These are phyloP conservation scores for Dictyostelium brefeldianum DNA, from an alignment of 78 protist genomes.

Conservation along the genomic window DNA sequence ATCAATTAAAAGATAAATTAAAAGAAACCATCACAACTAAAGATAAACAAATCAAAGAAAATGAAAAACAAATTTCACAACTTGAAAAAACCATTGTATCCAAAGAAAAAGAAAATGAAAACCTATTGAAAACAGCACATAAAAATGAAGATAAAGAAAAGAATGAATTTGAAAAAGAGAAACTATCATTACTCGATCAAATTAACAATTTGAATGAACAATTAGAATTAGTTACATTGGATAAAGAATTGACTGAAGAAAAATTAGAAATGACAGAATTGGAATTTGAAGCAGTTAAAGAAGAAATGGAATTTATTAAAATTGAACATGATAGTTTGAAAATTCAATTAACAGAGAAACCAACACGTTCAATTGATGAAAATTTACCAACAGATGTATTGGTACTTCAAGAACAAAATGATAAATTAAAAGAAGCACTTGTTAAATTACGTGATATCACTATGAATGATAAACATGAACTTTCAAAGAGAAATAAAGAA, in stretches of 20 bases:
- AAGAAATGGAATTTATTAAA: conserved; percentile 48
- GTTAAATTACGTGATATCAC: conserved; percentile 78
- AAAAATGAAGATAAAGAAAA: conserved; percentile 56
- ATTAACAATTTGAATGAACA: conserved; percentile 26
- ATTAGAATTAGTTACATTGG: conserved; percentile 62
- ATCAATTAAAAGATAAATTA: conserved; percentile 1
- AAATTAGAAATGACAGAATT: conserved; percentile 49
- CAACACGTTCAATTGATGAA: neutral
- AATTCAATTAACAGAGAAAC: conserved; percentile 20
- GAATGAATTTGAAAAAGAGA: conserved; percentile 64
- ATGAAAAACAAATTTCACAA: conserved; percentile 66
- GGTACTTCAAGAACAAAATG: conserved; percentile 74
- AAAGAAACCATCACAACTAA: conserved; percentile 12
- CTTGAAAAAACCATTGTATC: conserved; percentile 42
- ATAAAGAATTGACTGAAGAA: conserved; percentile 76
- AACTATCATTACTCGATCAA: conserved; percentile 40
- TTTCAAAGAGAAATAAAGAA: conserved; percentile 67
- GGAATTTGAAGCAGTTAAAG: conserved; percentile 46
- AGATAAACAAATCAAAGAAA: conserved; percentile 43
- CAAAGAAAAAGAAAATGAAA: conserved; percentile 66
- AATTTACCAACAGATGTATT: conserved; percentile 14
- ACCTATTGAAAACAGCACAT: conserved; percentile 43
- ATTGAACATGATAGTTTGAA: conserved; percentile 13
- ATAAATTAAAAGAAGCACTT: conserved; percentile 70
- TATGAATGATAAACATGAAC: conserved; percentile 73